Conservation (phyloP, 306 rosid species). For the Sindora glabra region DNA sequence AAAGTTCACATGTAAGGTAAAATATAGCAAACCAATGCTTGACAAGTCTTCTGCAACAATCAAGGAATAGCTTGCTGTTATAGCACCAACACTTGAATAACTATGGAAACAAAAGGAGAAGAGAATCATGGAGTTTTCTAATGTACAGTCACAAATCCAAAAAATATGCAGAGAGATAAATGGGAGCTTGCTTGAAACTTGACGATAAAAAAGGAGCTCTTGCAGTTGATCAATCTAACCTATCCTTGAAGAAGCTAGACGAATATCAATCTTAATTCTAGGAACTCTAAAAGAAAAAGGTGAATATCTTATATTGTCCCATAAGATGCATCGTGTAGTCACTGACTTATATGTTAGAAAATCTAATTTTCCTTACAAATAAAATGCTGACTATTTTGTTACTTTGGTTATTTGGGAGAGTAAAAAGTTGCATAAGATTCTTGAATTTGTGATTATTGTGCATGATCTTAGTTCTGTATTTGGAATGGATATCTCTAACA, state of each 20-base stretch:
- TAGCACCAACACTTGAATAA: conserved; percentile 82
- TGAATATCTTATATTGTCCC: conserved; percentile 14
- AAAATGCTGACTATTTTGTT: conserved; percentile 13
- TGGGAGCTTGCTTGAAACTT: conserved; percentile 53
- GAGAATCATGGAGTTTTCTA: conserved; percentile 78
- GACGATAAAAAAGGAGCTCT: conserved; percentile 36
- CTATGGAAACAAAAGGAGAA: conserved; percentile 88
- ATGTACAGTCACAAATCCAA: conserved; percentile 85
- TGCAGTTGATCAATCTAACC: conserved; percentile 67
- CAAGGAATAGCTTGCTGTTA: conserved; percentile 56
- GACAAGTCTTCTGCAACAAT: conserved; percentile 34
- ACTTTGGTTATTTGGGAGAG: conserved; percentile 48
- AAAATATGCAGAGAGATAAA: conserved; percentile 90
- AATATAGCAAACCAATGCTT: conserved; percentile 20
- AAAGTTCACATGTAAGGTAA: neutral
- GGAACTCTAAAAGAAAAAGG: conserved; percentile 97
- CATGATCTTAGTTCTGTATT: conserved; percentile 96
- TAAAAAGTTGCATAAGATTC: conserved; percentile 79
- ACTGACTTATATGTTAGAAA: neutral
- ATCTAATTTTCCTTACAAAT: neutral
- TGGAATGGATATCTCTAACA: conserved; percentile 88
- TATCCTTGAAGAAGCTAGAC: conserved; percentile 77
- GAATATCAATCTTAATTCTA: conserved; percentile 87
- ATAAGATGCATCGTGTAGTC: conserved; percentile 12
- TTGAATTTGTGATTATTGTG: conserved; percentile 78